Evolutionary conservation across 352 stramenopile genomes (phyloP), one percentile per base, ranked within the genome.

Genomic region (Pilasporangium apinafurcum): DNA sequence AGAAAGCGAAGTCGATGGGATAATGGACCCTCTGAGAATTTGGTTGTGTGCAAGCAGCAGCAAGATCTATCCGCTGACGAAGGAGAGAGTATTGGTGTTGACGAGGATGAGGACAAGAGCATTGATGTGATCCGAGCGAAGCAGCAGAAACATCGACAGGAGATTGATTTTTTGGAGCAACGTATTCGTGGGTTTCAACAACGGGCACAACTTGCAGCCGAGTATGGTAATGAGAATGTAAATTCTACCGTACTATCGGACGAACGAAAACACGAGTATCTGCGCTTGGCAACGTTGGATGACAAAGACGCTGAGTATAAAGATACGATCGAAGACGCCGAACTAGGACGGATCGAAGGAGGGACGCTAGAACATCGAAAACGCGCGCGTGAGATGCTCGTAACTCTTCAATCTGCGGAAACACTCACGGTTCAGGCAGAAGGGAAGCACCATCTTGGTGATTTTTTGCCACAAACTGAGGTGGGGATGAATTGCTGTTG

Each of bases 361-460:
- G 51, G 51, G 7, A 59, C 51, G 51, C 37, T 44, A 9, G 51
- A 59, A 29, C 51, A 59, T 39, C 51, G 51, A 4, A 27, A 28
- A 6, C 51, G 51, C 26, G 51, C 51, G 24, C 32, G 37, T 8
- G 51, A 59, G 45, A 59, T 59, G 51, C 45, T 59, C 16, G 32
- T 44, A 22, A 59, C 51, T 20, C 51, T 59, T 8, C 44, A 59
- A 30, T 44, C 14, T 13, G 51, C 51, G 14, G 45, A 54, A 5
- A 29, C 32, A 0, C n/a, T 50, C 18, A 59, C 51, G 8, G 20
- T 14, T 9, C 37, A 32, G 5, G 50, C 22, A 17, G 44, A 52
- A 22, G 50, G 50, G 21, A 57, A 57, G 43, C 50, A 57, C 44
- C 50, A 57, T 37, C 44, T 57, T 17, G 50, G 50, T 2, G 50